Evolutionary conservation across 805 yeast species (phyloP).

Genomic region (Yarrowia porcina): DNA sequence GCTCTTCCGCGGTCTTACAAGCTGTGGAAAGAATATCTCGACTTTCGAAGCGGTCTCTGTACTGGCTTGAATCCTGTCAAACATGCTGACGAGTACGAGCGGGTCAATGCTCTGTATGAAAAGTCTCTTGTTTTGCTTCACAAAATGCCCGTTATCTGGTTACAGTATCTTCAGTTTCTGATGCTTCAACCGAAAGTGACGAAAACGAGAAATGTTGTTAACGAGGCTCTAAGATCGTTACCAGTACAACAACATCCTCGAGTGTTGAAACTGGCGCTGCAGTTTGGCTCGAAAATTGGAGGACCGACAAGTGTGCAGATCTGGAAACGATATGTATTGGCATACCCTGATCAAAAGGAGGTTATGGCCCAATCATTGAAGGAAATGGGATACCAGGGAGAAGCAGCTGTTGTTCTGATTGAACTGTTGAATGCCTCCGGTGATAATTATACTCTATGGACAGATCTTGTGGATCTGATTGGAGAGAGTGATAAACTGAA

Average conservation of each 20-base stretch:
- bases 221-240: slow-evolving; percentile 48
- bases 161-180: slow-evolving; percentile 47
- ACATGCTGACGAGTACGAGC: slow-evolving; percentile 37
- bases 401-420: slow-evolving; percentile 39
- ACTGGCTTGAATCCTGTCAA: slow-evolving; percentile 35
- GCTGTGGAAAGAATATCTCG: slow-evolving; percentile 54
- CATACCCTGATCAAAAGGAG: slow-evolving; percentile 34
- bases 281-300: slow-evolving; percentile 46
- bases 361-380: slow-evolving; percentile 33
- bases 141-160: slow-evolving; percentile 54
- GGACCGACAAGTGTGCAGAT: slow-evolving; percentile 43
- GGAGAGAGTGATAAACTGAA: background rate
- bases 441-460: slow-evolving; percentile 46
- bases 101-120: slow-evolving; percentile 48
- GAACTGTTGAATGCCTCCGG: slow-evolving; percentile 43
- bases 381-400: slow-evolving; percentile 30
- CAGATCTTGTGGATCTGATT: slow-evolving; percentile 46
- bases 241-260: slow-evolving; percentile 53
- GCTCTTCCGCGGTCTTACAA: slow-evolving; percentile 47
- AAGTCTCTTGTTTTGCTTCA: slow-evolving; percentile 44
- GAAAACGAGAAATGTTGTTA: slow-evolving; percentile 46
- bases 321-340: slow-evolving; percentile 39
- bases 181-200: slow-evolving; percentile 40
- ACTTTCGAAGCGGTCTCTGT: slow-evolving; percentile 41
- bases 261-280: slow-evolving; percentile 55